A percentile compares a stretch with the other conserved stretches of the same genome.
Evolutionary conservation across 1,139 yeast species (phyloP).

Genomic region (Yamadazyma spencermartinsiae): DNA sequence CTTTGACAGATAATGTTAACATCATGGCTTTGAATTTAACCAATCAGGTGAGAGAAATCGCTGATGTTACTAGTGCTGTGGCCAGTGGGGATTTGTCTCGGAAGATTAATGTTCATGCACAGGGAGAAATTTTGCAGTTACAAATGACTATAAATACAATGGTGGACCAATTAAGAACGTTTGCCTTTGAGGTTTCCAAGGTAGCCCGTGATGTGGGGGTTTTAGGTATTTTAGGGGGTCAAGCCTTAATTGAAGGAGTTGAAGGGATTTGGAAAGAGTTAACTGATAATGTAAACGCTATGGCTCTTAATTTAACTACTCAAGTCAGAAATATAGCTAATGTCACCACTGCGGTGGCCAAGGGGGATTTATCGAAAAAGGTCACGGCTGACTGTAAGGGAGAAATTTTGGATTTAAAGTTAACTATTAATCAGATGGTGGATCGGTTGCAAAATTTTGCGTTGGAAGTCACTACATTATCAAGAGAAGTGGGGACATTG

Average conservation of each 20-base stretch:
- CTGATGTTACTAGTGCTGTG: constrained; percentile 84
- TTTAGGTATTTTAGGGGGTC: constrained; percentile 84
- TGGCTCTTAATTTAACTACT: constrained; percentile 84
- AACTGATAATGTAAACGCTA: constrained; percentile 86
- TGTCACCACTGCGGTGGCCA: constrained; percentile 91
- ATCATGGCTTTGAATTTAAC: constrained; percentile 87
- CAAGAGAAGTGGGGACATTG: constrained; percentile 86
- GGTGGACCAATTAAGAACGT: constrained; percentile 87
- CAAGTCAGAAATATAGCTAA: constrained; percentile 89
- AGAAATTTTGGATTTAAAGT: constrained; percentile 76
- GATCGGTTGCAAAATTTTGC: constrained; percentile 87
- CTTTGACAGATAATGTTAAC: constrained; percentile 79
- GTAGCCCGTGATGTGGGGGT: constrained; percentile 92
- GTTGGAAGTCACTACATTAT: constrained; percentile 82
- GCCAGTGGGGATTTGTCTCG: constrained; percentile 78
- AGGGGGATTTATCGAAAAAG: constrained; percentile 81
- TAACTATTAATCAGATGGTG: constrained; percentile 83
- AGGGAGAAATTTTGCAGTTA: constrained; percentile 75
- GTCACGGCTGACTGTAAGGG: constrained; percentile 91
- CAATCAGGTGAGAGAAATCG: constrained; percentile 81
- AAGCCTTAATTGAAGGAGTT: constrained; percentile 79
- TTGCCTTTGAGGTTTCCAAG: constrained; percentile 85
- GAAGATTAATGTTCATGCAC: constrained; percentile 80
- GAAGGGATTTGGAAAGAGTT: constrained; percentile 90
- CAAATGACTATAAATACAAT: constrained; percentile 80